phyloP scores from a whole-genome alignment of 805 yeast species.

The Candida methanosorbosa region DNA sequence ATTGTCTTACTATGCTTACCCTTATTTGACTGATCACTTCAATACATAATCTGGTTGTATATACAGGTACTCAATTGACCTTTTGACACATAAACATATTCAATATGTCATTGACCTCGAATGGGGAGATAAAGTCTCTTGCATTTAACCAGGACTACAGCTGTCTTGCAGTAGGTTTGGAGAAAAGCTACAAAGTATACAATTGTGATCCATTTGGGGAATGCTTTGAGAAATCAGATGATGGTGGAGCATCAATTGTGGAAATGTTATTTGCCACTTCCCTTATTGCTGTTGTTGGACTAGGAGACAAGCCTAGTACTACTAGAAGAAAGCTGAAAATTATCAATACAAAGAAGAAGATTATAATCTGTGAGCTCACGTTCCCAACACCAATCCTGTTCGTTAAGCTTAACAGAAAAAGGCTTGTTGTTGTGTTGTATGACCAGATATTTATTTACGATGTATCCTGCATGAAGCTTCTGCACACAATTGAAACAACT shows the following conservation, averaged over 20 bases:
- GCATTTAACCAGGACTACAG: slow-evolving; percentile 80
- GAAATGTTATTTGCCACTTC: slow-evolving; percentile 92
- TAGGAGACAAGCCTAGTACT: slow-evolving; percentile 58
- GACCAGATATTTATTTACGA: slow-evolving; percentile 87
- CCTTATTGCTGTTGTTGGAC: slow-evolving; percentile 73
- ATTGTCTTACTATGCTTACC: too few relatives aligned
- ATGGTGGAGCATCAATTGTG: slow-evolving; percentile 58
- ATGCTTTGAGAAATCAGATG: slow-evolving; percentile 40
- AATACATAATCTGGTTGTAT: too few relatives aligned
- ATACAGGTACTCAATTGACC: too few relatives aligned
- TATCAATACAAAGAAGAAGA: slow-evolving; percentile 70
- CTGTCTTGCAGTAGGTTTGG: slow-evolving; percentile 71
- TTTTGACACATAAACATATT: too few relatives aligned
- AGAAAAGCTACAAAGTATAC: slow-evolving; percentile 60
- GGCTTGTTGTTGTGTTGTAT: slow-evolving; percentile 67
- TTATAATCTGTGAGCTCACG: slow-evolving; percentile 77
- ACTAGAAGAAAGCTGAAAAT: slow-evolving; percentile 80
- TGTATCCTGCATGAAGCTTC: slow-evolving; percentile 77
- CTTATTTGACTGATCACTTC: too few relatives aligned
- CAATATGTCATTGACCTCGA: background rate
- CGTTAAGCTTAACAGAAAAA: slow-evolving; percentile 71
- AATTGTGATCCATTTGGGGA: slow-evolving; percentile 84
- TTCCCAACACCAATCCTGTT: slow-evolving; percentile 71
- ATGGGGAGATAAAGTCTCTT: slow-evolving; percentile 4
- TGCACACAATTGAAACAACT: slow-evolving; percentile 58